Conservation (phyloP, 2,329 filamentous ascomycete species). For the Xylaria sp. region DNA sequence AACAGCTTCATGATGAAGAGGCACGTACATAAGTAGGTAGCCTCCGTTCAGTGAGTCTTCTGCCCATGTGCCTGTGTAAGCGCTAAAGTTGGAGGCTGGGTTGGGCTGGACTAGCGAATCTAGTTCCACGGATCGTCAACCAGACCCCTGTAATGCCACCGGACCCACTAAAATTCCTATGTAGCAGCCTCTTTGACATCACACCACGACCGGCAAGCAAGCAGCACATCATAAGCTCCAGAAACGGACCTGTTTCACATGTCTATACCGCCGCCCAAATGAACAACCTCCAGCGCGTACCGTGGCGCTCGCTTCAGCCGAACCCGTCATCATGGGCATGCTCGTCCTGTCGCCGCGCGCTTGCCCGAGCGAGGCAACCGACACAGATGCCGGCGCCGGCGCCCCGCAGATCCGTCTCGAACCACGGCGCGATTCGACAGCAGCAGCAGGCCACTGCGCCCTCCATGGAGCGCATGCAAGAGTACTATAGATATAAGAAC, state of each 20-base stretch:
- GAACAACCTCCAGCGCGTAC: slow-evolving; percentile 44
- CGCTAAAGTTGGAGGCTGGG: too few species aligned
- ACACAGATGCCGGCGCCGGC: too few species aligned
- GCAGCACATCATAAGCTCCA: slow-evolving; percentile 11
- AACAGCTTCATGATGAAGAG: too few species aligned
- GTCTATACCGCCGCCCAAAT: slow-evolving; percentile 34
- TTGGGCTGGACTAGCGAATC: too few species aligned
- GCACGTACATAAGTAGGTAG: too few species aligned
- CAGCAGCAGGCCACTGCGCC: slow-evolving; percentile 42
- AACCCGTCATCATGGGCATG: slow-evolving; percentile 34
- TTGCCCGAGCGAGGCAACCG: slow-evolving; percentile 24
- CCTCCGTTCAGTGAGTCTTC: too few species aligned
- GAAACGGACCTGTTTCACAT: background rate
- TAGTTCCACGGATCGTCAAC: too few species aligned
- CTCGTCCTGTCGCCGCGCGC: slow-evolving; percentile 34
- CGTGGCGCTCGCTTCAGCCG: slow-evolving; percentile 36
- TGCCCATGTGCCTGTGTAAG: too few species aligned
- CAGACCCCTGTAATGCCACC: slow-evolving; percentile 26
- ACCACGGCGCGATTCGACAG: slow-evolving; percentile 30
- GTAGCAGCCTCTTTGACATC: slow-evolving; percentile 5
- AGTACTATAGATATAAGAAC: slow-evolving; percentile 69
- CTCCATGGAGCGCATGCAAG: slow-evolving; percentile 66
- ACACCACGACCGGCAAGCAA: too few species aligned
- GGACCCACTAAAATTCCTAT: slow-evolving; percentile 15
- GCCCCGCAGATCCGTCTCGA: slow-evolving; percentile 32